Conservation (phyloP, 495 filamentous ascomycete species). For the Thermothielavioides terrestris region DNA sequence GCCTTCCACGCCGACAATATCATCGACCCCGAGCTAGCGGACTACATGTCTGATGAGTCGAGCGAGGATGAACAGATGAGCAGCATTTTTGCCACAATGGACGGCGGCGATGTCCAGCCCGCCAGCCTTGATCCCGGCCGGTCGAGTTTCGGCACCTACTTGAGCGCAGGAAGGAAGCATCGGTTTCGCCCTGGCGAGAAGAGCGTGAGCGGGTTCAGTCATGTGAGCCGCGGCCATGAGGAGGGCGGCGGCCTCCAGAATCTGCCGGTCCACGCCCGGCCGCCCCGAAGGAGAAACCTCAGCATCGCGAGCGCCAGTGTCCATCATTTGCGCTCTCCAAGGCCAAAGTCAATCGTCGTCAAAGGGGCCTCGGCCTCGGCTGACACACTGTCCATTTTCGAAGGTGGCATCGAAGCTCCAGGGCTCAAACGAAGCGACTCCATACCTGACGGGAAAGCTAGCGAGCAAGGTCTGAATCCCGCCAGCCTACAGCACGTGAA, state of each 20-base stretch:
- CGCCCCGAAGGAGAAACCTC: constrained; percentile 61
- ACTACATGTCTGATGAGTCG: constrained; percentile 90
- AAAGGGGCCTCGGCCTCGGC: constrained; percentile 36
- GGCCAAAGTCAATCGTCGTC: constrained; percentile 39
- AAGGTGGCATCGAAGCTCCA: constrained; percentile 20
- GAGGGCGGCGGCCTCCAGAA: constrained; percentile 24
- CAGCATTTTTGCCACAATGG: constrained; percentile 70
- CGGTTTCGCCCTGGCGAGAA: constrained; percentile 66
- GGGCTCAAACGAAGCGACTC: constrained; percentile 70
- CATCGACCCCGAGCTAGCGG: constrained; percentile 91
- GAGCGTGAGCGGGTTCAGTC: constrained; percentile 52
- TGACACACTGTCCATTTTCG: constrained; percentile 34
- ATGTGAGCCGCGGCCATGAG: constrained; percentile 46
- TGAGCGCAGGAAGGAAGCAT: constrained; percentile 62
- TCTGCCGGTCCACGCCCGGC: constrained; percentile 49
- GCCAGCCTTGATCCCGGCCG: constrained; percentile 41
- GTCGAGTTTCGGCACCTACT: constrained; percentile 41
- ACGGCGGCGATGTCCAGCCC: constrained; percentile 34
- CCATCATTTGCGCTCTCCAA: constrained; percentile 59
- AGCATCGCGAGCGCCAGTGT: constrained; percentile 62
- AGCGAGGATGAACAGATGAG: constrained; percentile 88
- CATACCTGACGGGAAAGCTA: constrained; percentile 65
- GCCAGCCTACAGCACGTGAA: constrained; percentile 83
- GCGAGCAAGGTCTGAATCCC: constrained; percentile 72
- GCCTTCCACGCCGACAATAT: constrained; percentile 97